Evolutionary conservation across 2,329 filamentous ascomycete genomes (phyloP).

Genomic region (Trichoderma guizhouense): DNA sequence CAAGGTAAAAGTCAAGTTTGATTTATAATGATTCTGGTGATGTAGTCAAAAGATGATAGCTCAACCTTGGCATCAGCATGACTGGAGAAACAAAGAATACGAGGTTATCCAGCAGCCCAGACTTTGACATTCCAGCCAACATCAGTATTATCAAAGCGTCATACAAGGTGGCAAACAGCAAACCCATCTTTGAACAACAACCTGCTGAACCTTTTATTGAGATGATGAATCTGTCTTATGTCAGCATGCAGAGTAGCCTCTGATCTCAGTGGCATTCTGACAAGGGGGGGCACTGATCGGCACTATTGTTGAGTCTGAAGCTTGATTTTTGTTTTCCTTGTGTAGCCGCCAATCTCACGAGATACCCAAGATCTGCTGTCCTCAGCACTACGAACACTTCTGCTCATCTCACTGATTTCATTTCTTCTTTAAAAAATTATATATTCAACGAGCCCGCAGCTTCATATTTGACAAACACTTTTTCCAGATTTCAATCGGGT

Average conservation of each 20-base stretch:
- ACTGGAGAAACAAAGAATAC: neutral
- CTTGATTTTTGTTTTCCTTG: neutral
- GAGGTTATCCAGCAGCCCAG: neutral
- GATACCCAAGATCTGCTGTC: neutral
- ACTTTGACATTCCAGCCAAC: neutral
- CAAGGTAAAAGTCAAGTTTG: neutral
- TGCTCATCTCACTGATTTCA: neutral
- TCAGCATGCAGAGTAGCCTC: neutral
- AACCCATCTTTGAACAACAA: neutral
- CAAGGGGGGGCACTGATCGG: neutral
- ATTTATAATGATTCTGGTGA: neutral
- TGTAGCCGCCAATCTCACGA: neutral
- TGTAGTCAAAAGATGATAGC: neutral
- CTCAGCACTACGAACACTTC: neutral
- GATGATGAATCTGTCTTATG: neutral
- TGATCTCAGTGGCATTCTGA: slow-evolving; percentile 8
- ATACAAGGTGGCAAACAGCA: neutral
- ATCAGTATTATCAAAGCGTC: neutral
- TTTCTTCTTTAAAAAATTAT: neutral
- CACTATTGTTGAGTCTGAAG: neutral
- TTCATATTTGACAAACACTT: neutral
- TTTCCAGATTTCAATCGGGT: neutral
- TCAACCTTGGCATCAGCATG: neutral
- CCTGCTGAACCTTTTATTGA: neutral
- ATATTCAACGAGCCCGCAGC: neutral